These are phyloP conservation scores for Picochlorum sp. DNA, from an alignment of 139 green algal genomes.

Conservation along the genomic window DNA sequence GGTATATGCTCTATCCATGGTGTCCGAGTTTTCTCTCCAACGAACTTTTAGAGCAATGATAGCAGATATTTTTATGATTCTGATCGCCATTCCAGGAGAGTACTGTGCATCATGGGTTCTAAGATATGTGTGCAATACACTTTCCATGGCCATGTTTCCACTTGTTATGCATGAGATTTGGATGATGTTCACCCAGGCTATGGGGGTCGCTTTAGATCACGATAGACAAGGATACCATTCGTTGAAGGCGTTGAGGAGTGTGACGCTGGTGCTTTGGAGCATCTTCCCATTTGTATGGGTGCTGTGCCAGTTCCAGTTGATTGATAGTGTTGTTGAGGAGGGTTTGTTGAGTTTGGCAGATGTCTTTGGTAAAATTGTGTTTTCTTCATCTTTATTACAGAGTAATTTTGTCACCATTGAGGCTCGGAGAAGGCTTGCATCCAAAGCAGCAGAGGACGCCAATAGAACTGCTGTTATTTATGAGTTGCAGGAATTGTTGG, in stretches of 20 bases:
- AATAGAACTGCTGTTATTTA: conserved; percentile 29
- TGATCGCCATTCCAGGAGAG: conserved; percentile 25
- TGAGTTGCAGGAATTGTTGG: conserved; percentile 26
- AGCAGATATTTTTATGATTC: conserved; percentile 42
- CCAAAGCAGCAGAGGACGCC: conserved; percentile 28
- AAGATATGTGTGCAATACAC: conserved; percentile 25
- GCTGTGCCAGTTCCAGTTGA: conserved; percentile 20
- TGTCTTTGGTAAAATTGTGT: conserved; percentile 31
- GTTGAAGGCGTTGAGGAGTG: conserved; percentile 19
- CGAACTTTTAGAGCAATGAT: conserved; percentile 12
- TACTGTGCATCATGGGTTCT: conserved; percentile 15
- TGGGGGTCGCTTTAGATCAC: conserved; percentile 12
- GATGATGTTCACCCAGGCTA: conserved; percentile 13
- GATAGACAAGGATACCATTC: conserved; percentile 6
- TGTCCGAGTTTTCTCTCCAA: conserved; percentile 27
- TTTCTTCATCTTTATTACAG: conserved; percentile 22
- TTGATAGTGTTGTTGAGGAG: conserved; percentile 18
- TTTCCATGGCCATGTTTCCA: conserved; percentile 23
- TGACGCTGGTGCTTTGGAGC: conserved; percentile 25
- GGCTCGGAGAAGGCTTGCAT: conserved; percentile 19
- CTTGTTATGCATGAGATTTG: conserved; percentile 24
- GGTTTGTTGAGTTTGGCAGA: conserved; percentile 23
- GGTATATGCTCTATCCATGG: conserved; percentile 42
- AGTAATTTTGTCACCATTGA: conserved; percentile 35
- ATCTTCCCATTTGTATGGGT: conserved; percentile 26